phyloP scores from a whole-genome alignment of 1,284 basidiomycete genomes.

The Ustilago tritici region DNA sequence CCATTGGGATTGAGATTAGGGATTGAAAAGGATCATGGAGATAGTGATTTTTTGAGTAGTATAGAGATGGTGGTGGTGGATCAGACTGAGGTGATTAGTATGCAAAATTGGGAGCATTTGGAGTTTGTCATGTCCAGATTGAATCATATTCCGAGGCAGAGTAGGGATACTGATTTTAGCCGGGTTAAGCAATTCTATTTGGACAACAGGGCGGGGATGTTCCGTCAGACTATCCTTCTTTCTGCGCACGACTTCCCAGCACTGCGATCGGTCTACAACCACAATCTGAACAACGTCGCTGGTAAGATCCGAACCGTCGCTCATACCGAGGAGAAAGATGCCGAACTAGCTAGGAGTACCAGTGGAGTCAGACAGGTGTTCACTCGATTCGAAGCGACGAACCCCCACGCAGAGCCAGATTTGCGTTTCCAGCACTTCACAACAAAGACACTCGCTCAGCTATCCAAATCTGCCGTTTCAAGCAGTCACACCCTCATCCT shows the following conservation, averaged over 20 bases:
- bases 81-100: constrained; percentile 89
- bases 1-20: constrained; percentile 90
- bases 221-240: constrained; percentile 90
- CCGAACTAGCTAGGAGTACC: constrained; percentile 39
- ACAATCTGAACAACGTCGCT: constrained; percentile 81
- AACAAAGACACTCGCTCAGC: constrained; percentile 81
- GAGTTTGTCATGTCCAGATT: constrained; percentile 87
- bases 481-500: constrained; percentile 88
- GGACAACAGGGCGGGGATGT: constrained; percentile 81
- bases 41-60: constrained; percentile 88
- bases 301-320: constrained; percentile 76
- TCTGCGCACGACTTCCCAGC: constrained; percentile 91
- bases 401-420: constrained; percentile 83
- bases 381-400: constrained; percentile 79
- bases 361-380: constrained; percentile 75
- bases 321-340: constrained; percentile 11
- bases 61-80: constrained; percentile 94
- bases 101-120: constrained; percentile 99
- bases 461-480: constrained; percentile 91
- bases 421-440: constrained; percentile 87
- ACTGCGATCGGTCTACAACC: constrained; percentile 82
- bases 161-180: constrained; percentile 93
- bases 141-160: constrained; percentile 90
- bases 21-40: constrained; percentile 86
- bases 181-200: constrained; percentile 98